Evolutionary conservation across 202 grass and related monocot species (phyloP).

Genomic region (Setaria italica): DNA sequence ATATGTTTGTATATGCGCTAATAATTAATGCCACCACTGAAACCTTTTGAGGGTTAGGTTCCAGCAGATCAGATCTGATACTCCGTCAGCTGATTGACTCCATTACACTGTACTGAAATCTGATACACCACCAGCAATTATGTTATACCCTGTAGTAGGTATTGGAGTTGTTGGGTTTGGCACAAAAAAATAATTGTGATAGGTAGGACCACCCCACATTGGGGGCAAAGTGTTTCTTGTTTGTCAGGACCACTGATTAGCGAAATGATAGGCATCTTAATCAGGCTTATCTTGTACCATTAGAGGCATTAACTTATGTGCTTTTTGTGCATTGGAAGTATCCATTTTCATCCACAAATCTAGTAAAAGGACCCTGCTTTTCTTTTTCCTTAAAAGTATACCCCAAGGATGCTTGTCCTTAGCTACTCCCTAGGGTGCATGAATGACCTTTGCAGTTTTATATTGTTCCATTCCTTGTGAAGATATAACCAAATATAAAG

Average conservation of each 20-base stretch:
- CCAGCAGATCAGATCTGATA: slow-evolving; percentile 53
- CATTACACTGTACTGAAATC: slow-evolving; percentile 38
- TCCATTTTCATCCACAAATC: slow-evolving; percentile 55
- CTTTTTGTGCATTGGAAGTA: slow-evolving; percentile 46
- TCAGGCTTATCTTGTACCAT: slow-evolving; percentile 48
- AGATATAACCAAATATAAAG: neutral
- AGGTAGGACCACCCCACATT: slow-evolving; percentile 57
- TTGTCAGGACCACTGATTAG: slow-evolving; percentile 54
- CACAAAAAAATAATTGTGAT: slow-evolving; percentile 31
- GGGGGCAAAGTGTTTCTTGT: slow-evolving; percentile 47
- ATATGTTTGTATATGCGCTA: slow-evolving; percentile 34
- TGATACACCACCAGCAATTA: slow-evolving; percentile 41
- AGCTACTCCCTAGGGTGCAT: slow-evolving; percentile 9
- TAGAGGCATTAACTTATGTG: slow-evolving; percentile 37
- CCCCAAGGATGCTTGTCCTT: slow-evolving; percentile 42
- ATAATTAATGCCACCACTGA: slow-evolving; percentile 45
- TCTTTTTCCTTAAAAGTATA: slow-evolving; percentile 45
- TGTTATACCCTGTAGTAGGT: slow-evolving; percentile 45
- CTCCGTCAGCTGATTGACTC: slow-evolving; percentile 36
- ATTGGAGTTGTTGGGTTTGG: slow-evolving; percentile 47
- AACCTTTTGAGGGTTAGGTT: slow-evolving; percentile 49
- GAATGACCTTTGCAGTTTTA: slow-evolving; percentile 37
- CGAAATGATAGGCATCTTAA: slow-evolving; percentile 45
- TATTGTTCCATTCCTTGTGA: slow-evolving; percentile 7
- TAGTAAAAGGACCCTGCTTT: slow-evolving; percentile 44